Evolutionary conservation across 257 asterid genomes (phyloP).

Genomic region (Fraxinus anomala): DNA sequence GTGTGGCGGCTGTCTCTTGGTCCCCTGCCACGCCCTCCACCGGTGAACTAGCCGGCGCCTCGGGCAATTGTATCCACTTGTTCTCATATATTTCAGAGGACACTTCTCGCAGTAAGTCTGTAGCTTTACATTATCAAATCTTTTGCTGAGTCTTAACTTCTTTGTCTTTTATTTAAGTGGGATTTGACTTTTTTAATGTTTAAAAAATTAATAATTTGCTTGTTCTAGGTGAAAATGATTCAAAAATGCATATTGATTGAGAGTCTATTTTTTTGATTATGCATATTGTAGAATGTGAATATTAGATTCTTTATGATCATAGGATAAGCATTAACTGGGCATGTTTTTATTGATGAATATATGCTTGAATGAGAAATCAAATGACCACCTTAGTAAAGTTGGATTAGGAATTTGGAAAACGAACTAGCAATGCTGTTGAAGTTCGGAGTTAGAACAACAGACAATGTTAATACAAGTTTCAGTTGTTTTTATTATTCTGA

Average conservation of each 20-base stretch:
- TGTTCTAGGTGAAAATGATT: neutral
- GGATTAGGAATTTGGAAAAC: neutral
- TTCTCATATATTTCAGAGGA: constrained; percentile 48
- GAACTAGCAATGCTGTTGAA: constrained; percentile 2
- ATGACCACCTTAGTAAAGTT: neutral
- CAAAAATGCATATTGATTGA: neutral
- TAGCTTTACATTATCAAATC: neutral
- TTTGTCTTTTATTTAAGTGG: neutral
- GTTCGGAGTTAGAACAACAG: neutral
- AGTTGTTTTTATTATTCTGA: neutral
- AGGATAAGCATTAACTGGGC: neutral
- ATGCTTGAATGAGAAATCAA: neutral
- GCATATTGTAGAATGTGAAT: neutral
- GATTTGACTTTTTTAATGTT: neutral
- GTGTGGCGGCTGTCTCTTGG: constrained; percentile 75
- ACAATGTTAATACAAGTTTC: constrained; percentile 1
- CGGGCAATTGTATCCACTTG: constrained; percentile 56
- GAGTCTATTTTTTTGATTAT: neutral
- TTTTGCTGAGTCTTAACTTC: neutral
- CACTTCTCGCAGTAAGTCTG: constrained; percentile 56
- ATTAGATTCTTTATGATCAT: neutral
- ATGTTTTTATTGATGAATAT: constrained; percentile 5
- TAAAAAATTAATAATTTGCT: neutral
- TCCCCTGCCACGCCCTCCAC: constrained; percentile 74
- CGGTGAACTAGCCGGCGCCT: constrained; percentile 81